Percentiles rank a stretch among this genome's conserved stretches.
These are phyloP conservation scores for Geosmithia flava DNA, from an alignment of 2,329 filamentous ascomycete genomes.

Conservation along the genomic window DNA sequence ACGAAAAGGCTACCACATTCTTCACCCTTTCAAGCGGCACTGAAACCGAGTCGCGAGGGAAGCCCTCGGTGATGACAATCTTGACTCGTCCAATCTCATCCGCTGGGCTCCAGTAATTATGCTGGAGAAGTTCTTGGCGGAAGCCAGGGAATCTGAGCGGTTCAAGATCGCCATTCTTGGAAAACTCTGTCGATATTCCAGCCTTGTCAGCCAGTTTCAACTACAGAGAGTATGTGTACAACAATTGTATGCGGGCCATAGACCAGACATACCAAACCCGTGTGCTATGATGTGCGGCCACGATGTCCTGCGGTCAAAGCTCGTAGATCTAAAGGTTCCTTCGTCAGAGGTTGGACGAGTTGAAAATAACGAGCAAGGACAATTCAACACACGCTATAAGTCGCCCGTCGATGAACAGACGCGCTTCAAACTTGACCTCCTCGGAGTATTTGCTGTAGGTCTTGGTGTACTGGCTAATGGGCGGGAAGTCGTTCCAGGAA, in stretches of 20 bases:
- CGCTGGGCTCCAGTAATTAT: slow-evolving; percentile 58
- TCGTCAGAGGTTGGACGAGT: neutral
- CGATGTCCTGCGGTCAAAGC: slow-evolving; percentile 34
- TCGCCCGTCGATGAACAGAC: slow-evolving; percentile 56
- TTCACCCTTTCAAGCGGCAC: slow-evolving; percentile 53
- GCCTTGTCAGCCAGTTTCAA: slow-evolving; percentile 1
- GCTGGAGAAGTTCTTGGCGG: slow-evolving; percentile 53
- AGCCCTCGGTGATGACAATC: slow-evolving; percentile 62
- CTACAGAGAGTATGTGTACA: neutral
- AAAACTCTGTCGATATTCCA: slow-evolving; percentile 24
- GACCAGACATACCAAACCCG: slow-evolving; percentile 23
- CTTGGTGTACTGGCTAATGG: slow-evolving; percentile 43
- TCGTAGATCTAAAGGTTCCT: slow-evolving; percentile 31
- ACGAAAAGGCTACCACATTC: slow-evolving; percentile 67
- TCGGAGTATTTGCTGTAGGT: slow-evolving; percentile 44
- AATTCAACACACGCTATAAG: slow-evolving; percentile 43
- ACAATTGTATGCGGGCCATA: neutral
- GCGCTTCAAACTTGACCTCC: slow-evolving; percentile 48
- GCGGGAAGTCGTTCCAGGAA: slow-evolving; percentile 50
- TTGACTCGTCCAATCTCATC: slow-evolving; percentile 67
- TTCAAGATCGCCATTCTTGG: slow-evolving; percentile 44
- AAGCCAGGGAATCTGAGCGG: slow-evolving; percentile 63
- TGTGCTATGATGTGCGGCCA: slow-evolving; percentile 39
- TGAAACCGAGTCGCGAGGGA: slow-evolving; percentile 38
- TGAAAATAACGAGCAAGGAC: neutral